Percentiles rank a stretch among this genome's conserved stretches.
Evolutionary conservation across 441 rosid species (phyloP).

Genomic region (Monsonia emarginata): DNA sequence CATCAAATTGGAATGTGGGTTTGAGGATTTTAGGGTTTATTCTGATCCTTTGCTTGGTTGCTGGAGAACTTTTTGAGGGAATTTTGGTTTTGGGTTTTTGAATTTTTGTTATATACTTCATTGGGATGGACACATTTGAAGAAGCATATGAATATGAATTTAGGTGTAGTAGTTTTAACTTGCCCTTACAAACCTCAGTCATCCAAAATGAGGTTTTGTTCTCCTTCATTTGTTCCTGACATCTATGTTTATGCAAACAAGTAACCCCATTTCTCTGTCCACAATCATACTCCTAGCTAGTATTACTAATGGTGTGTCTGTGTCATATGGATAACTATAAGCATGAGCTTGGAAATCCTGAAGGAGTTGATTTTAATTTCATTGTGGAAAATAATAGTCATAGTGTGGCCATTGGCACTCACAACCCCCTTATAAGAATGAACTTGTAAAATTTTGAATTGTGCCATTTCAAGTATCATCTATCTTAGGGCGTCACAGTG

Average conservation of each 20-base stretch:
- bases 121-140: not conserved
- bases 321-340: not conserved
- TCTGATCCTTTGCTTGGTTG: not conserved
- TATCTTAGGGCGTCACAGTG: too few species aligned
- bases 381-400: not conserved
- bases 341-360: not conserved
- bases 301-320: not conserved
- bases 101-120: not conserved
- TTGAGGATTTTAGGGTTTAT: not conserved
- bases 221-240: not conserved
- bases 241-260: not conserved
- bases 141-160: not conserved
- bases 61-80: not conserved
- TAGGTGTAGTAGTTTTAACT: not conserved
- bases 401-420: not conserved
- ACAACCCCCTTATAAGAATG: constrained; percentile 3
- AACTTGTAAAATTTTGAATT: not conserved
- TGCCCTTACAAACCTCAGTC: not conserved
- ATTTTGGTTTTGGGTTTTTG: not conserved
- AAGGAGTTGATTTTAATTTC: not conserved
- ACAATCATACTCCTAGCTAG: not conserved
- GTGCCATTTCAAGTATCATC: not conserved
- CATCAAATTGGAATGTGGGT: not conserved
- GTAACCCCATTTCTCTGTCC: not conserved
- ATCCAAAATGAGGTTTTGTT: not conserved